phyloP scores from a whole-genome alignment of 2,329 filamentous ascomycete species.

The Ophioceras dolichostomum region DNA sequence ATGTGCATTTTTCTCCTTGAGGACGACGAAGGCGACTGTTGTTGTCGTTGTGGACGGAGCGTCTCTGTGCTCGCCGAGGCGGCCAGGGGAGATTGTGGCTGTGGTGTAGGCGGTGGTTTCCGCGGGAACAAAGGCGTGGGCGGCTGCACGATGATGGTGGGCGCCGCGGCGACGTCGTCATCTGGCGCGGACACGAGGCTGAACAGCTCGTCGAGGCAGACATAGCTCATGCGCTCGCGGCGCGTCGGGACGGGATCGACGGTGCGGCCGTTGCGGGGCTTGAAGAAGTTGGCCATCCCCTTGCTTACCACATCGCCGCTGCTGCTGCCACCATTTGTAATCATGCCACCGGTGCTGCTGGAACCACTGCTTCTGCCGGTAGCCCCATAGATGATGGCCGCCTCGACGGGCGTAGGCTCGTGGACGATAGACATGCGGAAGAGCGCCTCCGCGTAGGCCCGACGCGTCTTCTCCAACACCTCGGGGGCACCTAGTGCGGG shows the following conservation, averaged over 20 bases:
- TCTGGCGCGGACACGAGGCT: constrained; percentile 40
- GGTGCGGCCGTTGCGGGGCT: constrained; percentile 58
- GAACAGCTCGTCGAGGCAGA: constrained; percentile 71
- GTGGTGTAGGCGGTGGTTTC: background rate
- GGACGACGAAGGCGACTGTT: constrained; percentile 14
- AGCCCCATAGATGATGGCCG: constrained; percentile 40
- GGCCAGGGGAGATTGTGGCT: too few species aligned
- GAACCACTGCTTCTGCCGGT: constrained; percentile 30
- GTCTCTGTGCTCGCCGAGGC: background rate
- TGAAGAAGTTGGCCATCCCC: constrained; percentile 46
- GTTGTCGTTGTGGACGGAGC: background rate
- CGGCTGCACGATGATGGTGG: constrained; percentile 26
- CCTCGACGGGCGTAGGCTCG: constrained; percentile 41
- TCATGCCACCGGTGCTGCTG: background rate
- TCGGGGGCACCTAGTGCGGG: constrained; percentile 54
- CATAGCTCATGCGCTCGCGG: constrained; percentile 64
- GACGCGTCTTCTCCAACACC: constrained; percentile 55
- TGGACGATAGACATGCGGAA: constrained; percentile 79
- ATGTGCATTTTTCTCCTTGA: constrained; percentile 21
- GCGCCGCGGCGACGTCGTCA: constrained; percentile 21
- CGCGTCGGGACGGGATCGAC: constrained; percentile 50
- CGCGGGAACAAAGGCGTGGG: constrained; percentile 26
- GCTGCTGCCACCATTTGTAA: background rate
- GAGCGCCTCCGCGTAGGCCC: constrained; percentile 60
- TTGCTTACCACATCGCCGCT: background rate